Percentiles rank a stretch among this genome's conserved stretches.
phyloP scores from a whole-genome alignment of 2,329 filamentous ascomycete species.

The Cytospora piceae region DNA sequence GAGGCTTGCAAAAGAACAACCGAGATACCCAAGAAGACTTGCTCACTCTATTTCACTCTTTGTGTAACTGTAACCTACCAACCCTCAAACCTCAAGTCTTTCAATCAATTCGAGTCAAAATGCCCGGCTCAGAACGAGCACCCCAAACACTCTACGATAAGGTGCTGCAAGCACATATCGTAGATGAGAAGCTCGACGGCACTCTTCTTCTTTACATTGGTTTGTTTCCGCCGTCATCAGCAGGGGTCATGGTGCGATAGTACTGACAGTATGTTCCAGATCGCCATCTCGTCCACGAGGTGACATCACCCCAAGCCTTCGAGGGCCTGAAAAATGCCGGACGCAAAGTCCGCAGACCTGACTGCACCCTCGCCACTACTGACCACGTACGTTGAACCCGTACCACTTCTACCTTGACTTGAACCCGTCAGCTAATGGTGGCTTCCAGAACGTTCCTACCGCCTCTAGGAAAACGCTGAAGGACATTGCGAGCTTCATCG shows the following conservation, averaged over 20 bases:
- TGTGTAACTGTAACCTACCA: slow-evolving; percentile 16
- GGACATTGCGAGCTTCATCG: slow-evolving; percentile 90
- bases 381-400: slow-evolving; percentile 75
- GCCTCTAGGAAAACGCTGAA: slow-evolving; percentile 89
- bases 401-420: not conserved
- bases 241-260: not conserved
- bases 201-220: slow-evolving; percentile 93
- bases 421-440: slow-evolving; percentile 26
- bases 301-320: slow-evolving; percentile 98
- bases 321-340: slow-evolving; percentile 90
- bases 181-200: slow-evolving; percentile 93
- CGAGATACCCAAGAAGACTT: slow-evolving; percentile 1
- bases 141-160: slow-evolving; percentile 96
- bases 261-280: slow-evolving; percentile 53
- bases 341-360: slow-evolving; percentile 85
- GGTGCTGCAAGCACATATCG: slow-evolving; percentile 91
- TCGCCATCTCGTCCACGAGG: slow-evolving; percentile 95
- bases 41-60: not conserved
- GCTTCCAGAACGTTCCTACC: slow-evolving; percentile 84
- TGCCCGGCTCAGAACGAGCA: slow-evolving; percentile 74
- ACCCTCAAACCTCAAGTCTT: not conserved
- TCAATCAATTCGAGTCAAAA: slow-evolving; percentile 48
- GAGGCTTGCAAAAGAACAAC: slow-evolving; percentile 6
- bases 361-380: slow-evolving; percentile 95
- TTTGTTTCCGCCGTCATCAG: slow-evolving; percentile 47